A percentile compares a stretch with the other conserved stretches of the same genome.
These are phyloP conservation scores for Aspergillus sojae DNA, from an alignment of 2,329 filamentous ascomycete species.

Conservation along the genomic window DNA sequence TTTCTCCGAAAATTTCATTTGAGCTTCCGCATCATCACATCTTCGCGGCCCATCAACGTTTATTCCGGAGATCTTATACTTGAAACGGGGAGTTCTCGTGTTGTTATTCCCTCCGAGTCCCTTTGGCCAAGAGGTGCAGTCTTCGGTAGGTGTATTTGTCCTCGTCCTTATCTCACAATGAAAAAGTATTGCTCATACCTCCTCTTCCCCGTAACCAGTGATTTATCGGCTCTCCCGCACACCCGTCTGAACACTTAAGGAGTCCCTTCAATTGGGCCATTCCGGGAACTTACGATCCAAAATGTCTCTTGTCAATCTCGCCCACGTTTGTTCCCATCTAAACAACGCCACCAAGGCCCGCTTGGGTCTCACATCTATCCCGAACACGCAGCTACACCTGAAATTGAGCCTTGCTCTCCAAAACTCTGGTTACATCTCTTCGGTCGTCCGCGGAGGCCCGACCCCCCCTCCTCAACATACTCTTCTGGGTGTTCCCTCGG, in stretches of 20 bases:
- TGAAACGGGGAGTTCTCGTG: neutral
- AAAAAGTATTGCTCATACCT: slow-evolving; percentile 5
- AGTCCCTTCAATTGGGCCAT: slow-evolving; percentile 24
- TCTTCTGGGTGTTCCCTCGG: slow-evolving; percentile 53
- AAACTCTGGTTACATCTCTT: slow-evolving; percentile 77
- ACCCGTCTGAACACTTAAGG: slow-evolving; percentile 8
- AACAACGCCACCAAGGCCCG: slow-evolving; percentile 86
- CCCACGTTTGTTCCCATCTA: slow-evolving; percentile 84
- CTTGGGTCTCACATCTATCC: slow-evolving; percentile 80
- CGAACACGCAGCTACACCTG: slow-evolving; percentile 79
- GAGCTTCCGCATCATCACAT: slow-evolving; percentile 23
- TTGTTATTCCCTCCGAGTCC: neutral
- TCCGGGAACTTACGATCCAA: slow-evolving; percentile 23
- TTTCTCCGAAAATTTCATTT: slow-evolving; percentile 44
- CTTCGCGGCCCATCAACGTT: neutral
- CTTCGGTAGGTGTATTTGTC: neutral
- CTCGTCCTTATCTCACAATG: neutral
- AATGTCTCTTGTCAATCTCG: slow-evolving; percentile 75
- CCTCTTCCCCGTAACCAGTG: neutral
- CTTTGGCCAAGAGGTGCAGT: neutral
- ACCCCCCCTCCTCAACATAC: slow-evolving; percentile 57
- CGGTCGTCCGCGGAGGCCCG: slow-evolving; percentile 73
- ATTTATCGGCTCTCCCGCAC: slow-evolving; percentile 1
- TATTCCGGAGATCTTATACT: neutral
- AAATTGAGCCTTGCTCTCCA: slow-evolving; percentile 75